Base-by-base conservation (phyloP, 2,329 filamentous ascomycete species). In the Alternaria sp. region DNA sequence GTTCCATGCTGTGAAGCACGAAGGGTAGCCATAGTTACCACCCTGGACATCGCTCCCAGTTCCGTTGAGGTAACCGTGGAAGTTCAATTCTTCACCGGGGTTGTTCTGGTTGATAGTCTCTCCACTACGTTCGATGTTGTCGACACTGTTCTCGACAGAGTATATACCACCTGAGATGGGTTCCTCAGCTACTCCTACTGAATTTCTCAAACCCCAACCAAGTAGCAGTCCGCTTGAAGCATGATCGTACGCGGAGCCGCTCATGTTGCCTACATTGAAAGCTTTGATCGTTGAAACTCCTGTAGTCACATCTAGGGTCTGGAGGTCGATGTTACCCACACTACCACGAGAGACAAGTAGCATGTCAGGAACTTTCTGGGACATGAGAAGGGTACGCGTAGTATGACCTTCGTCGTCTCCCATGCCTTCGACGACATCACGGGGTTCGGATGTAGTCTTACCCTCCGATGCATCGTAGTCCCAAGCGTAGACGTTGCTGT, bases 81-180 rank as follows among this genome's bases (percentile, higher is more conserved):
- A 92, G 77, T 93, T 93, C 76, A 93, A 79, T 78, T 93, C 89
- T 74, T 93, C 91, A 15, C 85, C 91, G 0, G 91, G 91, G 71
- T 93, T 93, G 70, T 91, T 83, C 63, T 87, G 77, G 68, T 91
- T 88, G 47, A 92, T 85, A 64, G 91, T 88, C n/a, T 83, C 68
- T 10, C 85, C 86, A 51, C 84, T 78, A 30, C 90, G 84, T 13
- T 79, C 79, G 15, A 92, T 82, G 40, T 90, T 78, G 76, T 93
- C 90, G 9, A 88, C 88, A 2, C 87, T 90, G 78, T 93, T 93
- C 78, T 93, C 91, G 8, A 93, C 89, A 17, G 80, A 80, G 69
- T 81, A 87, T 40, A 87, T 83, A 61, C 81, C 83, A 26, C 85
- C 85, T 23, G 77, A 82, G 17, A 71, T 67, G 7, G 85, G 84